Evolutionary conservation across 2,329 filamentous ascomycete genomes (phyloP), one percentile per base, ranked within the genome.

Genomic region (Pseudocercospora fuligena): DNA sequence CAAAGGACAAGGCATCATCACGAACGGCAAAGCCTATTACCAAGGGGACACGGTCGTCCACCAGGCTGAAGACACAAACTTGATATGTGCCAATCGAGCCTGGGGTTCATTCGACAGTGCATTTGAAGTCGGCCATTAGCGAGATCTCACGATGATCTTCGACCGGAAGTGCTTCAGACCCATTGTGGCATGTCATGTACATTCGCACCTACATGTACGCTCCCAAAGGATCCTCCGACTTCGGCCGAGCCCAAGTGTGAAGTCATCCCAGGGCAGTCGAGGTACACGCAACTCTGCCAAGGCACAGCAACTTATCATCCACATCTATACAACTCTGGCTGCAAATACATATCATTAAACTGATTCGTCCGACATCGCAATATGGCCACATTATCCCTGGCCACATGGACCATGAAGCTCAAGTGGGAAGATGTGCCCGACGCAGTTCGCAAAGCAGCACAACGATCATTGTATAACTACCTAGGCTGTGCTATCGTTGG

Each of bases 381-480:
- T 40, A 85, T 84, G 83, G 82, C 83, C 23, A 85, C 83, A 36
- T 69, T 79, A n/a, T 71, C 78, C 51, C 75, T 85, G 27, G 83
- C 84, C n/a, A 73, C 75, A 2, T 86, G 84, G 84, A 78, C 80
- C n/a, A 74, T 74, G 6, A 75, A 75, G 63, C 78, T 86, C 3
- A 76, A 77, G 19, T 82, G 79, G 66, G 66, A 78, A 11, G 74
- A 80, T 46, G 74, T 86, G 1, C 80, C 83, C 7, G 47, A 66
- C 1, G 70, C 78, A 8, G 83, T 85, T 19, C 74, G 79, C 60
- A 71, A 80, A 16, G 80, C 82, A 6, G 84, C 84, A 0, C 76
- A 80, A 9, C 80, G 81, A 21, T 83, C 81, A 47, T 80, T 86
- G 60, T 85, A 86, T 76, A 87, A 87, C 76, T 86, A 83, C 80